Evolutionary conservation across 805 yeast species (phyloP), one percentile per base, ranked within the genome.

Genomic region (Helenozyma baotianmanensis): DNA sequence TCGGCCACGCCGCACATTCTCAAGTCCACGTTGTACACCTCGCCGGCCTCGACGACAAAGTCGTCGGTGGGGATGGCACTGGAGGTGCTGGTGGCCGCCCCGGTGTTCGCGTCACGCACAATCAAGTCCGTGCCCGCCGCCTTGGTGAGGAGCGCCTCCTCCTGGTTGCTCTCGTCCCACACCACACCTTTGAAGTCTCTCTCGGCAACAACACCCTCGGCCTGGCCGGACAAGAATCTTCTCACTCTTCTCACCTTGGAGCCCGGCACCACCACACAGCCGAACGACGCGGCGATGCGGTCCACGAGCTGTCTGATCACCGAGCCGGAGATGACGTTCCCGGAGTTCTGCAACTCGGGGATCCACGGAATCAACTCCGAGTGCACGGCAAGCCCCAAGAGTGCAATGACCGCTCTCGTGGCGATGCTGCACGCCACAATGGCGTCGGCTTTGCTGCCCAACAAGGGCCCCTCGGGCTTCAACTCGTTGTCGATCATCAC

Each of bases 141-240:
- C 49, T 62, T 68, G 38, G 56, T 57, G 36, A 81, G 62, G 37
- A 83, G 64, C 15, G 56, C 53, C 23, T 68, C 67, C 62, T 84
- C 95, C 62, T 83, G 92, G 58, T 83, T 83, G 23, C 80, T 70
- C 62, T 84, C 95, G 33, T 82, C 73, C 94, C 94, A 84, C 17
- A 74, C 82, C 34, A 89, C 94, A 54, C 96, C 96, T 61, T 90
- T 89, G 63, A 83, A 85, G 45, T 86, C 96, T 53, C 80, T 75
- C 65, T 90, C 98, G 23, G 89, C 90, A 43, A 88, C 92, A 35
- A 88, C 68, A 55, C 88, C 92, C 54, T 87, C 95, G 38, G 89
- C 81, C 68, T 92, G 98, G 33, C 98, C 98, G 24, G 95, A 95
- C 53, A 92, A 75, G 51, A 90, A 92, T 54, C 97, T 77, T 68